Evolutionary conservation across 2,329 filamentous ascomycete genomes (phyloP).

Genomic region (Cladophialophora bantiana): DNA sequence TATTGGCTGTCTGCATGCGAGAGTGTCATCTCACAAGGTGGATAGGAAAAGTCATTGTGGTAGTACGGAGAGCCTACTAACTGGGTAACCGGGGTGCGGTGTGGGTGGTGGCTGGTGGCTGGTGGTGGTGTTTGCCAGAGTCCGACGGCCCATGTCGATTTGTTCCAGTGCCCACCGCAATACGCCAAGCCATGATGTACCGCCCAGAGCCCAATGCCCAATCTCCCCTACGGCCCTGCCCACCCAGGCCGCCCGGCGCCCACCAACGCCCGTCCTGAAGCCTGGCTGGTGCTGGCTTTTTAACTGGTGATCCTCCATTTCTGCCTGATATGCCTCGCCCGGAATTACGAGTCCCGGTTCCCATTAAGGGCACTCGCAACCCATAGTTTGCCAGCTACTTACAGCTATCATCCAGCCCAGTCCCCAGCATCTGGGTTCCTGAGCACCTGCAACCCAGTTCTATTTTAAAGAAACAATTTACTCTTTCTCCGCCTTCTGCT

Average conservation of each 20-base stretch:
- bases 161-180: not conserved
- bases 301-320: not conserved
- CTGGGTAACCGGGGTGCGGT: not conserved
- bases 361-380: not conserved
- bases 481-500: not conserved
- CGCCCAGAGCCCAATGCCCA: conserved; percentile 3
- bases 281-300: not conserved
- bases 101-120: too few species aligned
- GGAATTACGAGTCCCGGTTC: not conserved
- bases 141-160: not conserved
- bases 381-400: not conserved
- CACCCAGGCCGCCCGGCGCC: not conserved
- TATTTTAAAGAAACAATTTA: conserved; percentile 8
- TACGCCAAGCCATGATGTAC: not conserved
- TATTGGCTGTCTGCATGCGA: conserved; percentile 9
- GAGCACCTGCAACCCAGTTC: not conserved
- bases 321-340: not conserved
- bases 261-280: not conserved
- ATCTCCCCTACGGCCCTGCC: not conserved
- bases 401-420: not conserved
- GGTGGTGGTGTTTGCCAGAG: not conserved
- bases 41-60: conserved; percentile 8
- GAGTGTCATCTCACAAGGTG: not conserved
- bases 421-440: not conserved
- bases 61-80: conserved; percentile 4